Evolutionary conservation across 2,329 filamentous ascomycete species (phyloP), one percentile per base, ranked within the genome.

Genomic region (Fusarium ambrosium): DNA sequence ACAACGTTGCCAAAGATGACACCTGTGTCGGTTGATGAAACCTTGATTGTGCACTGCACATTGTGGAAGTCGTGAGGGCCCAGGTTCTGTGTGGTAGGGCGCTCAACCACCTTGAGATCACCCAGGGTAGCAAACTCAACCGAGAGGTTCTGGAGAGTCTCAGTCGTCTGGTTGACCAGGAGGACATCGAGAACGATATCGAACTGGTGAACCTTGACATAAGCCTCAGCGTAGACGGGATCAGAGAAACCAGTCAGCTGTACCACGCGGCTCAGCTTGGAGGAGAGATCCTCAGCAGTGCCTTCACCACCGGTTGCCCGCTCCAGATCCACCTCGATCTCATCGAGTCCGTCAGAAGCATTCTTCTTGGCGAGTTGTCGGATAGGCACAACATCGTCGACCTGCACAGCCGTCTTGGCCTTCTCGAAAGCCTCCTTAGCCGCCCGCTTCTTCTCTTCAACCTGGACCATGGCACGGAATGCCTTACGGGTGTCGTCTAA

Each of bases 1-100:
- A 99, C 94, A 27, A 99, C 95, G 81, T 99, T 99, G 77, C 97
- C 97, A 80, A 99, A 99, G 78, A 99, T 99, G 76, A 99, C 97
- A 66, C 97, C 97, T 2, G 97, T 98, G 81, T 99, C 97, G 5
- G 97, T 99, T 8, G 95, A 98, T 4, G 95, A 98, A 24, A 99
- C 97, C 87, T 98, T 98, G 88, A 99, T 97, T 13, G 97, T 99
- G 81, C 95, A 96, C 84, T 99, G 97, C 36, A 99, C 95, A 81
- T 98, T 98, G 86, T 97, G 92, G 88, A 99, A 99, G 84, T 98
- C 97, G 81, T 98, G 95, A 1, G 95, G 95, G 2, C 93, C 95
- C 14, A 99, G 90, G 81, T 98, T 99, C 84, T 98, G 97, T 6
- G 97, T 98, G 4, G 95, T 97, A 48, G 97, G 97, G 73, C 95